Evolutionary conservation across 192 early-diverging fungal species (phyloP).

Genomic region (Rhizophagus prolifer): DNA sequence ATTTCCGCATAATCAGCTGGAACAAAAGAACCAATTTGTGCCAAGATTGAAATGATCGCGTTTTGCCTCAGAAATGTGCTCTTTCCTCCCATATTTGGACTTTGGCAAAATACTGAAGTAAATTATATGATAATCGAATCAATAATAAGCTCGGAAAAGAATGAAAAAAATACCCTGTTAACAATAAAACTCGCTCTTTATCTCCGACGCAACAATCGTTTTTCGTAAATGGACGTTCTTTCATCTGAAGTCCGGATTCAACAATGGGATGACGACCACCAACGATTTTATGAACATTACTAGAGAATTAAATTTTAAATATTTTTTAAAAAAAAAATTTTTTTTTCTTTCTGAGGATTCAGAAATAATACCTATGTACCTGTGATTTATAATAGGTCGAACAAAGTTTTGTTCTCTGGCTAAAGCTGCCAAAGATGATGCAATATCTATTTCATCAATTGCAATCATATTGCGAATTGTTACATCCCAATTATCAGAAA

Average conservation of each 20-base stretch:
- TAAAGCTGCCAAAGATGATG: slow-evolving; percentile 59
- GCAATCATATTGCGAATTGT: slow-evolving; percentile 62
- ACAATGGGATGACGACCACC: slow-evolving; percentile 64
- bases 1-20: slow-evolving; percentile 44
- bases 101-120: slow-evolving; percentile 7
- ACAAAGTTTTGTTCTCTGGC: slow-evolving; percentile 52
- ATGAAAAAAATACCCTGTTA: slow-evolving; percentile 39
- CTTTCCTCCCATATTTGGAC: slow-evolving; percentile 59
- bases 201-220: slow-evolving; percentile 57
- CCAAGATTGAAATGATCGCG: slow-evolving; percentile 51
- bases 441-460: slow-evolving; percentile 68
- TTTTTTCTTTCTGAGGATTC: too few relatives aligned
- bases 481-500: slow-evolving; percentile 51
- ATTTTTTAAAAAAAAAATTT: too few relatives aligned
- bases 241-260: slow-evolving; percentile 48
- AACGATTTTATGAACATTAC: slow-evolving; percentile 26
- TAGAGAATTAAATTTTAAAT: neutral
- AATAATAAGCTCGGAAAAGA: neutral
- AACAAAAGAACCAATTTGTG: slow-evolving; percentile 55
- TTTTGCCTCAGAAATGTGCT: slow-evolving; percentile 54
- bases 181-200: slow-evolving; percentile 39
- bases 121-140: neutral
- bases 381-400: slow-evolving; percentile 49
- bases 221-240: slow-evolving; percentile 50
- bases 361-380: slow-evolving; percentile 22